A percentile compares a stretch with the other conserved stretches of the same genome.
These are phyloP conservation scores for Coriaria nepalensis DNA, from an alignment of 306 rosid species.

Conservation along the genomic window DNA sequence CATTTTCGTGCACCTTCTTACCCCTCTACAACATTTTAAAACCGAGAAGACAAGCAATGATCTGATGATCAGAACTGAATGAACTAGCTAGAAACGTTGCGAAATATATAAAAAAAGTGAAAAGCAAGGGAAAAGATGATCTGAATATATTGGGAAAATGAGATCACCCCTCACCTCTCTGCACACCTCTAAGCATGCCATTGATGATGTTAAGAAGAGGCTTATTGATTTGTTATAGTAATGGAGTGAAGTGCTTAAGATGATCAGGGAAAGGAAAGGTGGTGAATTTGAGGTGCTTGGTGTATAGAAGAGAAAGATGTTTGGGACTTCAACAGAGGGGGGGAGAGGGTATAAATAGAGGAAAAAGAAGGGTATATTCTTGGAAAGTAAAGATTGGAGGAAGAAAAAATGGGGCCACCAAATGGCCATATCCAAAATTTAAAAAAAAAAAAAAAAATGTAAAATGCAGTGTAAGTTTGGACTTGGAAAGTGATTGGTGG, in stretches of 20 bases:
- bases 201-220: conserved; percentile 15
- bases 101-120: not conserved
- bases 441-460: not conserved
- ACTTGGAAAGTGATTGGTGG: too few relatives aligned
- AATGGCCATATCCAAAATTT: conserved; percentile 11
- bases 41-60: not conserved
- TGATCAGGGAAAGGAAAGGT: conserved; percentile 16
- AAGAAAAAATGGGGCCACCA: conserved; percentile 29
- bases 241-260: conserved; percentile 12
- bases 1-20: conserved; percentile 23
- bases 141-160: not conserved
- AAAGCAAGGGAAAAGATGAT: not conserved
- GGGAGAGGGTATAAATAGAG: conserved; percentile 41
- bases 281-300: conserved; percentile 12
- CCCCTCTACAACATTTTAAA: conserved; percentile 22
- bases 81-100: not conserved
- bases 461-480: conserved; percentile 1
- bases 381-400: conserved; percentile 47
- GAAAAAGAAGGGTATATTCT: conserved; percentile 11
- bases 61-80: not conserved
- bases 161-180: conserved; percentile 32
- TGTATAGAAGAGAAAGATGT: conserved; percentile 9
- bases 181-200: conserved; percentile 45
- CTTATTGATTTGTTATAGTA: not conserved
- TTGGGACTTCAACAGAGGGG: conserved; percentile 21